phyloP scores from a whole-genome alignment of 176 grass and related monocot species.

The Oryza officinalis region DNA sequence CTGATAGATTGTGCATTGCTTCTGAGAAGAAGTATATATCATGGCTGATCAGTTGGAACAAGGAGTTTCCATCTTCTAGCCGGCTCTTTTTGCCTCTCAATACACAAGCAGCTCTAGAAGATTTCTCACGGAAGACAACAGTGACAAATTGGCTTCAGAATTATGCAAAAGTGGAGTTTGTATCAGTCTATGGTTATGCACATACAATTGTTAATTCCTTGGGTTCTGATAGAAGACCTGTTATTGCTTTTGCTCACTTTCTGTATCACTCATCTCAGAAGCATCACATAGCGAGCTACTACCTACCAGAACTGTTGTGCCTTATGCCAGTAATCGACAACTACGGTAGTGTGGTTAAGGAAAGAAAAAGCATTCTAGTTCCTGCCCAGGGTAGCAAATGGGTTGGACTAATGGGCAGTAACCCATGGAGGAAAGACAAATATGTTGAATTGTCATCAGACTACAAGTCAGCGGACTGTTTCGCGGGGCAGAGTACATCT shows the following conservation, averaged over 20 bases:
- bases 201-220: conserved; percentile 24
- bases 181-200: conserved; percentile 39
- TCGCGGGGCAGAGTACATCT: conserved; percentile 42
- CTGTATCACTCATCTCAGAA: conserved; percentile 50
- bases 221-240: conserved; percentile 14
- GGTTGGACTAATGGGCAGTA: conserved; percentile 56
- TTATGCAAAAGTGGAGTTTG: conserved; percentile 38
- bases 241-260: conserved; percentile 59
- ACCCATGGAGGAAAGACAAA: conserved; percentile 54
- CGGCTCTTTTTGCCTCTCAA: conserved; percentile 34
- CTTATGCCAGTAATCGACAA: conserved; percentile 52
- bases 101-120: conserved; percentile 35
- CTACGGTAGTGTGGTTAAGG: conserved; percentile 25
- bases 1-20: conserved; percentile 50
- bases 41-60: conserved; percentile 69
- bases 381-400: conserved; percentile 74
- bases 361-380: conserved; percentile 46
- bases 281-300: neutral
- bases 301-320: neutral
- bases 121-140: neutral
- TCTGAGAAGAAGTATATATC: conserved; percentile 20
- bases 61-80: conserved; percentile 49
- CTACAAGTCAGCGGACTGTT: conserved; percentile 40
- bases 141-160: conserved; percentile 48
- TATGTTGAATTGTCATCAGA: conserved; percentile 60